These are phyloP conservation scores for Lipomyces chichibuensis DNA, from an alignment of 805 yeast species.

Conservation along the genomic window DNA sequence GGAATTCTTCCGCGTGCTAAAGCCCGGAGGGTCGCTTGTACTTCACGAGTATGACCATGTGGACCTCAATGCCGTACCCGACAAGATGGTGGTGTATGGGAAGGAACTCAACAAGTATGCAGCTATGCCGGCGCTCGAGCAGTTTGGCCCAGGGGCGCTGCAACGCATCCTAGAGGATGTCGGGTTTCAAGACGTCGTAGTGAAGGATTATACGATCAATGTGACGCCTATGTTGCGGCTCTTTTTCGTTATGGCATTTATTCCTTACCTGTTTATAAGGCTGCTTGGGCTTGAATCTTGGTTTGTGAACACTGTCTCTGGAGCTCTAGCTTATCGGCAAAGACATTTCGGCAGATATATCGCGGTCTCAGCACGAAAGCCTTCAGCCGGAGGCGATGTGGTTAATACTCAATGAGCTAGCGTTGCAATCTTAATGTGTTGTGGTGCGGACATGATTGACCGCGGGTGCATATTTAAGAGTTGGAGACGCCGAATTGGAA, in stretches of 20 bases:
- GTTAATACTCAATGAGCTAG: too few species aligned
- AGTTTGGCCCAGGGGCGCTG: not conserved
- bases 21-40: slow-evolving; percentile 3
- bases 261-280: not conserved
- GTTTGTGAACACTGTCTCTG: slow-evolving; percentile 1
- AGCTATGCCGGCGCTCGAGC: slow-evolving; percentile 1
- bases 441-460: too few species aligned
- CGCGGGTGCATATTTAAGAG: too few species aligned
- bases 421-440: too few species aligned
- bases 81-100: too few species aligned
- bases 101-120: slow-evolving; percentile 2
- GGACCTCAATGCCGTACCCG: not conserved
- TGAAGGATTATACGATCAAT: not conserved
- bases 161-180: not conserved
- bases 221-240: slow-evolving; percentile 3
- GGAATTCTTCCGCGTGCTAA: slow-evolving; percentile 3
- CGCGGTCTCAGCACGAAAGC: slow-evolving; percentile 3
- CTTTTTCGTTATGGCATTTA: not conserved
- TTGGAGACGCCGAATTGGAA: too few species aligned
- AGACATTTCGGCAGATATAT: not conserved
- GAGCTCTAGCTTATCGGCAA: not conserved
- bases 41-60: not conserved
- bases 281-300: not conserved
- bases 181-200: not conserved
- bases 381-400: too few species aligned